phyloP scores from a whole-genome alignment of 306 rosid genomes.

The Rosa chinensis region DNA sequence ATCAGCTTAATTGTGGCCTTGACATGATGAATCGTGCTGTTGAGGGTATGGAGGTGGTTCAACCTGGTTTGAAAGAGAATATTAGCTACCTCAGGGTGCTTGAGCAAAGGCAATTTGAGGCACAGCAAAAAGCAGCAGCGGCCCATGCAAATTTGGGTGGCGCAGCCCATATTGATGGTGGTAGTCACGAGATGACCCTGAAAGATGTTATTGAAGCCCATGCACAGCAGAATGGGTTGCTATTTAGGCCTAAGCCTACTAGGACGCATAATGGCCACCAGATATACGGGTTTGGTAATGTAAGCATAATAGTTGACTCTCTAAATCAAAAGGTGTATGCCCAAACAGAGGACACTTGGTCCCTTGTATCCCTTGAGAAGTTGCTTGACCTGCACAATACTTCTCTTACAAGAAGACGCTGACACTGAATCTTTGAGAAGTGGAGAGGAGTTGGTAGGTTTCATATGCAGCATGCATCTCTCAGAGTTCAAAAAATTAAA shows the following conservation, averaged over 20 bases:
- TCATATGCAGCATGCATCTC: not conserved
- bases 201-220: constrained; percentile 69
- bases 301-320: constrained; percentile 76
- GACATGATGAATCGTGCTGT: constrained; percentile 92
- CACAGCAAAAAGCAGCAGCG: constrained; percentile 80
- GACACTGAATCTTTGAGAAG: constrained; percentile 10
- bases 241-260: constrained; percentile 73
- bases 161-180: constrained; percentile 49
- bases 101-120: constrained; percentile 92
- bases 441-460: constrained; percentile 10
- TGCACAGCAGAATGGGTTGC: constrained; percentile 75
- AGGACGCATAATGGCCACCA: constrained; percentile 82
- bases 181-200: constrained; percentile 67
- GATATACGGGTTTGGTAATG: constrained; percentile 80
- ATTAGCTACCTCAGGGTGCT: constrained; percentile 66
- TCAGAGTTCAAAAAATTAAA: not conserved
- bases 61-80: constrained; percentile 87
- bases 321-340: constrained; percentile 73
- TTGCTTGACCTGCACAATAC: constrained; percentile 72
- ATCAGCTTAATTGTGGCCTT: constrained; percentile 74
- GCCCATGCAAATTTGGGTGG: constrained; percentile 57
- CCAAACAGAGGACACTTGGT: constrained; percentile 69
- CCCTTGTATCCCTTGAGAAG: constrained; percentile 67
- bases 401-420: constrained; percentile 23
- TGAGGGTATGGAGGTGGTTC: constrained; percentile 86